Percentiles rank a stretch among this genome's conserved stretches.
Evolutionary conservation across 371 early-diverging fungal species (phyloP).

Genomic region (Actinomortierella wolfii): DNA sequence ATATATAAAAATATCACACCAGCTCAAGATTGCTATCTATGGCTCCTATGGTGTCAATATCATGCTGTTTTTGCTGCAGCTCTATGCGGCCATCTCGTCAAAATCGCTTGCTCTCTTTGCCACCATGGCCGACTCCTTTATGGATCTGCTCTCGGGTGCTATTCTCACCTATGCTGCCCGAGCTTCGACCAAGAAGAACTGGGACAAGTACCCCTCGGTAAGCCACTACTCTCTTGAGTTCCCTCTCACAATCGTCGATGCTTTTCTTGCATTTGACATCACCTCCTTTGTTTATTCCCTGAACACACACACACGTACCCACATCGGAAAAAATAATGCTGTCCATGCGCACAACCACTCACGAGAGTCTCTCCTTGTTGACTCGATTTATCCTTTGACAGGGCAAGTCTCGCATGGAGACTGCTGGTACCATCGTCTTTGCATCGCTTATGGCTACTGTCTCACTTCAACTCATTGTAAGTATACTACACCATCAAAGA

Average conservation of each 20-base stretch:
- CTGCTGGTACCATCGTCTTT: constrained; percentile 94
- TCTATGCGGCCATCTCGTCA: constrained; percentile 83
- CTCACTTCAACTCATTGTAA: constrained; percentile 82
- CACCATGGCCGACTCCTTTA: constrained; percentile 92
- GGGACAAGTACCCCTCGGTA: constrained; percentile 81
- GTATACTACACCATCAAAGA: constrained; percentile 22
- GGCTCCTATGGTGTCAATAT: constrained; percentile 85
- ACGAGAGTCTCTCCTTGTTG: not conserved
- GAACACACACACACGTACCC: no score
- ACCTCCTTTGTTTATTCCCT: no score
- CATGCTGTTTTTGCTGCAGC: constrained; percentile 77
- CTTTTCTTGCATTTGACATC: not conserved
- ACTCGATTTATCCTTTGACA: constrained; percentile 17
- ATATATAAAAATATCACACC: constrained; percentile 7
- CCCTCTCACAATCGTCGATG: no score
- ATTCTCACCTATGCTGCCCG: constrained; percentile 71
- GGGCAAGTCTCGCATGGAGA: constrained; percentile 90
- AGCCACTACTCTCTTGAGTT: not conserved
- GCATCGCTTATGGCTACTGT: constrained; percentile 90
- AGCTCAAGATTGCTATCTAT: constrained; percentile 85
- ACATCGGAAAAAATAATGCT: not conserved
- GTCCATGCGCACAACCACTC: not conserved
- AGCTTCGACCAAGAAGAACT: constrained; percentile 65
- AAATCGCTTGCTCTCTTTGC: constrained; percentile 89
- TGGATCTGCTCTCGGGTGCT: constrained; percentile 82